Evolutionary conservation across 192 early-diverging fungal genomes (phyloP), one percentile per base, ranked within the genome.

Genomic region (Entomortierella parvispora): DNA sequence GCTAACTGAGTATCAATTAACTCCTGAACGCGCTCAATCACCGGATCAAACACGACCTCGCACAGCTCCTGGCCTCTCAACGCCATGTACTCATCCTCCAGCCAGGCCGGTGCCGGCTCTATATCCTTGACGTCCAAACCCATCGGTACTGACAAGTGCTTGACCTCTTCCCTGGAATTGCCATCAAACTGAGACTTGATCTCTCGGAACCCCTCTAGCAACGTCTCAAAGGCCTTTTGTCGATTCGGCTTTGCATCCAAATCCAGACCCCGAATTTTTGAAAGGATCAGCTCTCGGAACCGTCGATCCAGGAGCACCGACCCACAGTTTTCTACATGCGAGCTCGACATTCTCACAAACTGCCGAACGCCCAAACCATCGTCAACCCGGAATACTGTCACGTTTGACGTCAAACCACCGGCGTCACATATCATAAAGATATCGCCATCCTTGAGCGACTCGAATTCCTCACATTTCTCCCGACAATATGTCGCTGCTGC

Each of bases 351-450:
- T 47, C 74, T 46, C 18, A 77, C 74, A 77, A 77, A 77, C 66
- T 77, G 74, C 10, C 74, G 65, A 0, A 77, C 74, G 0, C 74
- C 74, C 22, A 77, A 48, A 8, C 47, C 65, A 46, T 77, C 74
- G 18, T 77, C 74, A 4, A 77, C 74, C 20, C 65, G 55, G 61
- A 77, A 77, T 3, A 64, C 74, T 4, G 74, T 77, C 22, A 77
- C 74, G 3, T 67, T 77, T 1, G 74, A 63, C 1, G 74, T 68
- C 29, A 77, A 51, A 44, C 83, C 83, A 18, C 85, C 85, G 11
- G 85, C 85, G 46, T 86, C 85, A 47, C 82, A 86, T 47, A 86
- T 82, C 80, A 86, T 84, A 56, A 86, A 86, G 43, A 79, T 81
- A 26, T 86, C 85, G 12, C 81, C 81, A 59, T 83, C 69, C 42